Conservation (phyloP, 148 eudicot genomes). For the Tetragonia tetragonoides region DNA sequence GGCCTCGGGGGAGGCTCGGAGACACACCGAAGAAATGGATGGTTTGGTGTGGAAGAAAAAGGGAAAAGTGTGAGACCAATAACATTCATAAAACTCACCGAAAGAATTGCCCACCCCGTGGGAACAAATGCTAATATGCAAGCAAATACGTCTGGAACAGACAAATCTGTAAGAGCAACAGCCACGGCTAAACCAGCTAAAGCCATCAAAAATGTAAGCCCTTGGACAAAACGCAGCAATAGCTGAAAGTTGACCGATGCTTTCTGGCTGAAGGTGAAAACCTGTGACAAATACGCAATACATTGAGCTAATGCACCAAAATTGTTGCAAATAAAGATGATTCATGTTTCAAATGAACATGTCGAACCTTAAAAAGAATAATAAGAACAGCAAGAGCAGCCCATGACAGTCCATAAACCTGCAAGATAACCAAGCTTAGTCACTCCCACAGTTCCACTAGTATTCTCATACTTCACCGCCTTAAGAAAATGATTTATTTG, state of each 20-base stretch:
- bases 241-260: conserved; percentile 94
- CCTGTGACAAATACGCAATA: conserved; percentile 39
- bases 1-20: too few relatives aligned
- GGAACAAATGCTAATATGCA: conserved; percentile 88
- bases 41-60: background rate
- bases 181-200: conserved; percentile 72
- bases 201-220: conserved; percentile 74
- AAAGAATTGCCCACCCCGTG: conserved; percentile 96
- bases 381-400: conserved; percentile 67
- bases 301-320: conserved; percentile 11
- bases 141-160: conserved; percentile 75
- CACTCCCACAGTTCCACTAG: background rate
- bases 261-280: conserved; percentile 98
- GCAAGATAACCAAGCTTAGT: conserved; percentile 27
- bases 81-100: conserved; percentile 43
- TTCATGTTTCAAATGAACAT: background rate
- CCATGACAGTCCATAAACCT: conserved; percentile 97
- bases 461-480: background rate
- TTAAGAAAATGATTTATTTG: background rate
- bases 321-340: background rate
- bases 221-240: conserved; percentile 86
- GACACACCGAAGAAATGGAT: background rate
- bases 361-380: conserved; percentile 80
- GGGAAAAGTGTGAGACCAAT: background rate
- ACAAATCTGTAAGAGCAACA: conserved; percentile 45